Base-by-base conservation (phyloP, 1,139 yeast species). In the Yamadazyma triangularis region DNA sequence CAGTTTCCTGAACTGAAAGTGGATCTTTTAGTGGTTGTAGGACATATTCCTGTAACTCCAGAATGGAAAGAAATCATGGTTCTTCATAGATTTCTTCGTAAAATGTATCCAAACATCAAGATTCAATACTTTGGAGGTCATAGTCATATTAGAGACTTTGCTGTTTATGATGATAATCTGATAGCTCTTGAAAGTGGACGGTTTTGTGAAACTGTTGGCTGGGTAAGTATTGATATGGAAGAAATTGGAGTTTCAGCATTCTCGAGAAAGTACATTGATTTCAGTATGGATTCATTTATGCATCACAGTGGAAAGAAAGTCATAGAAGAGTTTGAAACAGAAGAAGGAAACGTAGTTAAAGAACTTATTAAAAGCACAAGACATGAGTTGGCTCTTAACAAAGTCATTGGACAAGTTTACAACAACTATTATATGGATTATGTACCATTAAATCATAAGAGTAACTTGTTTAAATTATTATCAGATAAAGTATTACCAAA, bases 81-180 rank as follows among this genome's bases (percentile, higher is more conserved):
- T 2, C 54, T 83, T 23, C 87, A 83, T 45, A 25, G 50, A 0
- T 60, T 56, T 8, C 57, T 91, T 25, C 70, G 97, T 33, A 39
- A 52, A 14, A 64, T 55, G 23, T 81, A 73, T 47, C 89, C 94
- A 2, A 49, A 65, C 16, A 70, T 73, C 0, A 67, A 79, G 1
- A 84, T 91, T 30, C 95, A 87, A 49, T 84, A 84, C 50, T 80
- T 91, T 53, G 97, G 97, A 1, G 98, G 97, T 1, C 98, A 91
- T 56, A 79, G 94, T 25, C 98, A 91, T 53, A 78, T 91, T 23
- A 68, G 98, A 40, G 97, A 91, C 56, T 89, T 81, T 53, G 70
- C 74, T 4, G 64, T 77, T 4, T 68, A 77, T 37, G 98, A 91
- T 51, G 58, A 63, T 2, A 63, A 61, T 33, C 74, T 93, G 19